Evolutionary conservation across 2,329 filamentous ascomycete species (phyloP).

Genomic region (Didymella arachidicola): DNA sequence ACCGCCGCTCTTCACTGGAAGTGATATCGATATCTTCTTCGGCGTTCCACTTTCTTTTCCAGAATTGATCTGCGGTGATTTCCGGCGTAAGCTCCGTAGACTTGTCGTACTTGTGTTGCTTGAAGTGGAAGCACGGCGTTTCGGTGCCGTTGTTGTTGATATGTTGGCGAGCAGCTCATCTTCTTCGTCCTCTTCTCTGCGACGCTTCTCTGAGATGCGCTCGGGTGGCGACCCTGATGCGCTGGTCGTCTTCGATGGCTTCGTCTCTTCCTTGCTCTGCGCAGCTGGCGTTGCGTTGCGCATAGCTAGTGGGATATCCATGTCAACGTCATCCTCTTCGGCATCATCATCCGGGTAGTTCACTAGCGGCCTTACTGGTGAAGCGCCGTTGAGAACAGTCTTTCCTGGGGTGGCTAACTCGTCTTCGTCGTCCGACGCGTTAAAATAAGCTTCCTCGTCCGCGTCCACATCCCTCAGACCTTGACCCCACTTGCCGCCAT

Average conservation of each 20-base stretch:
- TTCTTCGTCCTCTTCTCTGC: slow-evolving; percentile 91
- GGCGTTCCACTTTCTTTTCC: slow-evolving; percentile 52
- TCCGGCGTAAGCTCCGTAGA: slow-evolving; percentile 51
- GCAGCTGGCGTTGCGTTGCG: slow-evolving; percentile 31
- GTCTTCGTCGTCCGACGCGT: slow-evolving; percentile 85
- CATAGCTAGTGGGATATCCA: slow-evolving; percentile 51
- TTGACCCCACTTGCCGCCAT: slow-evolving; percentile 68
- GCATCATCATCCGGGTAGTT: slow-evolving; percentile 94
- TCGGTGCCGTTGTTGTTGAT: slow-evolving; percentile 58
- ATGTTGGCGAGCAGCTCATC: slow-evolving; percentile 84
- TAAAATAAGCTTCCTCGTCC: slow-evolving; percentile 93
- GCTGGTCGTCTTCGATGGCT: slow-evolving; percentile 33
- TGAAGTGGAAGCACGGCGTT: slow-evolving; percentile 53
- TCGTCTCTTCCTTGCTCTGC: slow-evolving; percentile 38
- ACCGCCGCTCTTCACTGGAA: slow-evolving; percentile 50
- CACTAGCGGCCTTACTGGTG: slow-evolving; percentile 74
- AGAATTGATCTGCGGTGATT: slow-evolving; percentile 53
- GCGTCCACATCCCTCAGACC: slow-evolving; percentile 83
- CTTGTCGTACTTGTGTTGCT: slow-evolving; percentile 47
- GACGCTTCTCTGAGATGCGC: slow-evolving; percentile 84
- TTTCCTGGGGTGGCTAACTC: slow-evolving; percentile 52
- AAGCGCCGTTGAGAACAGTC: slow-evolving; percentile 66
- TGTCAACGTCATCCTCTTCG: slow-evolving; percentile 64
- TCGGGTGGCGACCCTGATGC: slow-evolving; percentile 63
- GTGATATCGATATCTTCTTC: slow-evolving; percentile 53